Evolutionary conservation across 805 yeast genomes (phyloP).

Genomic region (Kazachstania psychrophila): DNA sequence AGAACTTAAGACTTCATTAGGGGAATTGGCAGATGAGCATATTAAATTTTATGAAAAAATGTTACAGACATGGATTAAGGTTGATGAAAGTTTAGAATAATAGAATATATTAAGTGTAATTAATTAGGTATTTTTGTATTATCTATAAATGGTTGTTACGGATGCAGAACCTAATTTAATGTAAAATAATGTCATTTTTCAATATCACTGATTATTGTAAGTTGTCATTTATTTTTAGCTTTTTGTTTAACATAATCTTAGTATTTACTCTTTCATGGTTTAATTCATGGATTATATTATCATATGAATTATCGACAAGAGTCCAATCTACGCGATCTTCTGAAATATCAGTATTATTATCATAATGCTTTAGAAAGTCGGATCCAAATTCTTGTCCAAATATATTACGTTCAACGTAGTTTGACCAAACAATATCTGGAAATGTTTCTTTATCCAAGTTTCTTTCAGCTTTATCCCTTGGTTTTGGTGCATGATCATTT

Average conservation of each 20-base stretch:
- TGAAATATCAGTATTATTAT: slow-evolving; percentile 13
- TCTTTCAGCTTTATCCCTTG: slow-evolving; percentile 64
- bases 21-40: slow-evolving; percentile 67
- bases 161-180: too few species aligned
- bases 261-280: slow-evolving; percentile 2
- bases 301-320: slow-evolving; percentile 16
- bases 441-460: slow-evolving; percentile 46
- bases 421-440: slow-evolving; percentile 49
- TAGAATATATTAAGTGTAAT: too few species aligned
- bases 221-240: background rate
- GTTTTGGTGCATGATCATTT: slow-evolving; percentile 76
- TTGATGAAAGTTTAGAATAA: slow-evolving; percentile 32
- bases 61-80: slow-evolving; percentile 61
- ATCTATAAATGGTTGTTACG: too few species aligned
- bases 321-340: slow-evolving; percentile 18
- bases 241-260: background rate
- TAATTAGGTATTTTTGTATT: too few species aligned
- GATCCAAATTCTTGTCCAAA: slow-evolving; percentile 33
- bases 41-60: slow-evolving; percentile 61
- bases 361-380: slow-evolving; percentile 10
- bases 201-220: too few species aligned
- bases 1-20: slow-evolving; percentile 65
- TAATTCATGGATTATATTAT: slow-evolving; percentile 10
- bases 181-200: too few species aligned
- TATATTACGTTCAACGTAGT: slow-evolving; percentile 42